Percentiles rank a stretch among this genome's conserved stretches.
Conservation (phyloP, 106 monocot genomes). For the Dendrobium nobile region DNA sequence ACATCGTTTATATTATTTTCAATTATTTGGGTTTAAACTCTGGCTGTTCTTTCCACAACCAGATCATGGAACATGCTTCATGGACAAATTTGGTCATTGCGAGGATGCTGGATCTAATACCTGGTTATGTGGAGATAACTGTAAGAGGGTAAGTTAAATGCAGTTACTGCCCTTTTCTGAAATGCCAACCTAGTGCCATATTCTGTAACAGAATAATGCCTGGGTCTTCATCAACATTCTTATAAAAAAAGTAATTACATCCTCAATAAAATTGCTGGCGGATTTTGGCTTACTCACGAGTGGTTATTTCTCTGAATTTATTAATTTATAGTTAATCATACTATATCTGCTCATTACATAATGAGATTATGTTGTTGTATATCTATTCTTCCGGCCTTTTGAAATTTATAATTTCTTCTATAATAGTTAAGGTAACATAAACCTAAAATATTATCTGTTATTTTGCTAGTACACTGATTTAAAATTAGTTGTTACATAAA, state of each 20-base stretch:
- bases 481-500: neutral
- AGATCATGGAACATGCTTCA: constrained; percentile 67
- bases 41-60: constrained; percentile 8
- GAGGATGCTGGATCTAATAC: constrained; percentile 23
- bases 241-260: too few species aligned
- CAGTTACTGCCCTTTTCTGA: neutral
- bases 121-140: constrained; percentile 80
- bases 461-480: neutral
- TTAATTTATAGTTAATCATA: neutral
- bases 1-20: neutral
- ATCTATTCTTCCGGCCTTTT: neutral
- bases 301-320: neutral
- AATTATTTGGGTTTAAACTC: neutral
- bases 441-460: neutral
- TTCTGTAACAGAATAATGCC: neutral
- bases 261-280: neutral
- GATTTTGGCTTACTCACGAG: neutral
- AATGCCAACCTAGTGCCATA: neutral
- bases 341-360: neutral
- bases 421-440: neutral
- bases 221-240: neutral
- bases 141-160: constrained; percentile 50
- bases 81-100: constrained; percentile 15
- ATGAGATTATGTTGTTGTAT: neutral
- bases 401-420: neutral